Conservation (phyloP, 768 basidiomycete species). For the Rhizopogon salebrosus region DNA sequence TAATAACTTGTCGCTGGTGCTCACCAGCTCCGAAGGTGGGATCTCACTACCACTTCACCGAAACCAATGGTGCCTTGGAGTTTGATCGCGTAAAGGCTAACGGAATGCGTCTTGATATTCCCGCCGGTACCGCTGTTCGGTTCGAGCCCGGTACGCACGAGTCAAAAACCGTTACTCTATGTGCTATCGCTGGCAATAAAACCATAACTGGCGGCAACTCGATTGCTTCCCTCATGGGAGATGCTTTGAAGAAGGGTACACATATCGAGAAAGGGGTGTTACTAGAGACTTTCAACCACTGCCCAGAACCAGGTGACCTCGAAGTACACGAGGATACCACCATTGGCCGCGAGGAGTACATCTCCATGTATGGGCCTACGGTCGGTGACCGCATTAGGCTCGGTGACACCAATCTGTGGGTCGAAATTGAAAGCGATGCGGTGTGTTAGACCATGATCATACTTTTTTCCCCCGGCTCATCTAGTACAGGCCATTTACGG, state of each 20-base stretch:
- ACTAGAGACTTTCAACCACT: conserved; percentile 64
- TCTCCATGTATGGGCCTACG: conserved; percentile 95
- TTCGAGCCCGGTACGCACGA: conserved; percentile 99
- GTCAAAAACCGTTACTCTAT: conserved; percentile 75
- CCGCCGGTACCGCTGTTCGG: conserved; percentile 91
- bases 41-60: conserved; percentile 92
- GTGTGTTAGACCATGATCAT: conserved; percentile 29
- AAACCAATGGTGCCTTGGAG: conserved; percentile 73
- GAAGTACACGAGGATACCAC: conserved; percentile 47
- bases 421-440: conserved; percentile 85
- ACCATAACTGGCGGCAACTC: conserved; percentile 77
- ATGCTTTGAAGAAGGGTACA: conserved; percentile 34
- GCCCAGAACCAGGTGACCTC: conserved; percentile 57
- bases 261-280: conserved; percentile 44
- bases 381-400: conserved; percentile 83
- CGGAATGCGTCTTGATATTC: conserved; percentile 84
- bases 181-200: conserved; percentile 67
- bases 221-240: conserved; percentile 46
- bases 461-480: neutral
- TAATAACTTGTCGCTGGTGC: neutral
- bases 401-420: conserved; percentile 87
- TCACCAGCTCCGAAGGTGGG: conserved; percentile 54
- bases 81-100: conserved; percentile 84
- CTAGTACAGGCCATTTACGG: conserved; percentile 72
- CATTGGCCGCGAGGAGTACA: conserved; percentile 69